Conservation (phyloP, 768 basidiomycete genomes). For the Amanita thiersii region DNA sequence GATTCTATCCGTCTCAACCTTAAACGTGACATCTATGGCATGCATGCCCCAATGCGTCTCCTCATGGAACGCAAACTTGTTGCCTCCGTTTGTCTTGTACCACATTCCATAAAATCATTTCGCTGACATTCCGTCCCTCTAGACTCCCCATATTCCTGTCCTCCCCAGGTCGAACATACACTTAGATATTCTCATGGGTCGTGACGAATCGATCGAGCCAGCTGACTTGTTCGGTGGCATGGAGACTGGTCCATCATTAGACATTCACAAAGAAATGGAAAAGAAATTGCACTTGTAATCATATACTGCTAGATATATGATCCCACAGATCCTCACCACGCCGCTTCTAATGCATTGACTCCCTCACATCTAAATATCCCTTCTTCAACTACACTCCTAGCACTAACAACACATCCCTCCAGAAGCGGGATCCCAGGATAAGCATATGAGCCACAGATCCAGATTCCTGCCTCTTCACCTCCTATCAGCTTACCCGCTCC, state of each 20-base stretch:
- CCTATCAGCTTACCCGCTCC: slow-evolving; percentile 32
- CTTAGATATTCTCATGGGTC: slow-evolving; percentile 89
- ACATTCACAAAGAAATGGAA: slow-evolving; percentile 63
- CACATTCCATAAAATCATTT: neutral
- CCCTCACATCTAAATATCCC: slow-evolving; percentile 31
- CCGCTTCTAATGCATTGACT: slow-evolving; percentile 15
- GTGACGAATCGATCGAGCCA: slow-evolving; percentile 76
- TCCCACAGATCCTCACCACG: slow-evolving; percentile 13
- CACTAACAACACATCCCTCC: slow-evolving; percentile 74
- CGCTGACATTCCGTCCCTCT: slow-evolving; percentile 4
- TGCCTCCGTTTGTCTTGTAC: slow-evolving; percentile 43
- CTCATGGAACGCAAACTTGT: slow-evolving; percentile 95
- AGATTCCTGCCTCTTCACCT: slow-evolving; percentile 37
- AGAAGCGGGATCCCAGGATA: slow-evolving; percentile 67
- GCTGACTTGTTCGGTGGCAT: slow-evolving; percentile 77
- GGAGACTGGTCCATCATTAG: slow-evolving; percentile 39
- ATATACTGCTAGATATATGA: neutral
- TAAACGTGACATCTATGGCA: slow-evolving; percentile 75
- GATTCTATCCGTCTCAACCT: slow-evolving; percentile 80
- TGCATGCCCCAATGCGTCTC: slow-evolving; percentile 82
- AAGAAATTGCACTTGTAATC: slow-evolving; percentile 42
- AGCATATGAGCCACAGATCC: slow-evolving; percentile 70
- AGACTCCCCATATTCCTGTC: slow-evolving; percentile 65
- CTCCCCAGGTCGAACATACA: slow-evolving; percentile 70
- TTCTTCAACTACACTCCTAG: slow-evolving; percentile 45